Conservation (phyloP, 108 stramenopile genomes). For the Stephanodiscus triporus region DNA sequence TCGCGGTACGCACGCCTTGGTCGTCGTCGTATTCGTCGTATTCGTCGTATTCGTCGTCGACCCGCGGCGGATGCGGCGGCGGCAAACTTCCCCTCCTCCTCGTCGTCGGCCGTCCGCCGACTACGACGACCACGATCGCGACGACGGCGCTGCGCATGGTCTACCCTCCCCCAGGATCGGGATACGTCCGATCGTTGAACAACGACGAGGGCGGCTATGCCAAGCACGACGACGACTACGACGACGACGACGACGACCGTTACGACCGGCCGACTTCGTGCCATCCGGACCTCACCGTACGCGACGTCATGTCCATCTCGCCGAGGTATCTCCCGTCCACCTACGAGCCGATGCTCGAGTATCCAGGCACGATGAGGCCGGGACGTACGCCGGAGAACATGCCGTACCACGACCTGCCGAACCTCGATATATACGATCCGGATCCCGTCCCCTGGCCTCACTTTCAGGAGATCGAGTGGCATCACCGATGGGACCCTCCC, state of each 20-base stretch:
- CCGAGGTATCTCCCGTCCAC: slow-evolving; percentile 62
- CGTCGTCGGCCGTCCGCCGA: too few species aligned
- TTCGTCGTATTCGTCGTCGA: too few species aligned
- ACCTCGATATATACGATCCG: slow-evolving; percentile 72
- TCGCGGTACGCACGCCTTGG: too few species aligned
- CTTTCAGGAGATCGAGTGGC: slow-evolving; percentile 91
- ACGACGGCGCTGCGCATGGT: background rate
- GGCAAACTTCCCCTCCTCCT: too few species aligned
- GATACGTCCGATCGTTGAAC: slow-evolving; percentile 47
- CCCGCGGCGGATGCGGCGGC: too few species aligned
- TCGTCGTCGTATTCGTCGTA: too few species aligned
- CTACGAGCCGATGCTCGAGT: slow-evolving; percentile 92
- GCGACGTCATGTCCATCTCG: slow-evolving; percentile 25
- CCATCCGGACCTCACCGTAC: slow-evolving; percentile 16
- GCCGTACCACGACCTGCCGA: slow-evolving; percentile 85
- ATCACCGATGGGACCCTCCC: slow-evolving; percentile 86
- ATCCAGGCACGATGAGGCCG: slow-evolving; percentile 92
- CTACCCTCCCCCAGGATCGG: slow-evolving; percentile 43
- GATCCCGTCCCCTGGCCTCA: slow-evolving; percentile 92
- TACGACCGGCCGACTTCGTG: background rate
- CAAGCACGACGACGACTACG: background rate
- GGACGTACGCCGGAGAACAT: slow-evolving; percentile 84
- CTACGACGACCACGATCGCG: too few species aligned
- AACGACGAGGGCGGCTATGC: slow-evolving; percentile 8
- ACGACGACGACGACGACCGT: background rate